A percentile compares a stretch with the other conserved stretches of the same genome.
Conservation (phyloP, 129 eudicot species). For the Oenanthe sinensis region DNA sequence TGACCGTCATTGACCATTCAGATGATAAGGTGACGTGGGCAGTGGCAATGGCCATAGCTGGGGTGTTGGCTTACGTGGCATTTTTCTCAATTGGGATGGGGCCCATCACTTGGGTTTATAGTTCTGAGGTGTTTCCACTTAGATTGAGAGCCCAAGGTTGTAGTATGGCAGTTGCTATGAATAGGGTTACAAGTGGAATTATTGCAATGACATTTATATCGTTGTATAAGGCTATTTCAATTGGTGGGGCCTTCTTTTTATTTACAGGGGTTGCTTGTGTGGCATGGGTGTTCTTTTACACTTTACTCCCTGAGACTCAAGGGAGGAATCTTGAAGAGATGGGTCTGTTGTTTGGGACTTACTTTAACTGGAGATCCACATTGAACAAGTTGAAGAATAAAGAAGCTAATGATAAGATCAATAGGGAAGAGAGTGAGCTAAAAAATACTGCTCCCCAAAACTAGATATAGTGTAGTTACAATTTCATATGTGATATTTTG, state of each 20-base stretch:
- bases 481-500: neutral
- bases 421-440: slow-evolving; percentile 16
- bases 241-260: slow-evolving; percentile 50
- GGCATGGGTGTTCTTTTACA: slow-evolving; percentile 38
- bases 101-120: slow-evolving; percentile 52
- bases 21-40: slow-evolving; percentile 36
- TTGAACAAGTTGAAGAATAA: slow-evolving; percentile 21
- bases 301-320: slow-evolving; percentile 43
- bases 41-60: slow-evolving; percentile 22
- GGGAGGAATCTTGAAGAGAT: slow-evolving; percentile 52
- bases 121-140: slow-evolving; percentile 54
- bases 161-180: slow-evolving; percentile 38
- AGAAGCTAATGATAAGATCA: slow-evolving; percentile 1
- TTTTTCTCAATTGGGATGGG: slow-evolving; percentile 54
- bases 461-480: neutral
- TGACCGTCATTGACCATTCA: slow-evolving; percentile 31
- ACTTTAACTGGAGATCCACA: slow-evolving; percentile 37
- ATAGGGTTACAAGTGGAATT: slow-evolving; percentile 34
- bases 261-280: slow-evolving; percentile 29
- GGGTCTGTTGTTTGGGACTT: slow-evolving; percentile 38
- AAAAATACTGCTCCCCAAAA: slow-evolving; percentile 2
- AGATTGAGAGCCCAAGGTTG: slow-evolving; percentile 48
- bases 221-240: slow-evolving; percentile 23
- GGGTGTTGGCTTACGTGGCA: slow-evolving; percentile 33
- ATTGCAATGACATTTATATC: slow-evolving; percentile 46